phyloP scores from a whole-genome alignment of 208 protist genomes.

The Trypanosoma melophagium region DNA sequence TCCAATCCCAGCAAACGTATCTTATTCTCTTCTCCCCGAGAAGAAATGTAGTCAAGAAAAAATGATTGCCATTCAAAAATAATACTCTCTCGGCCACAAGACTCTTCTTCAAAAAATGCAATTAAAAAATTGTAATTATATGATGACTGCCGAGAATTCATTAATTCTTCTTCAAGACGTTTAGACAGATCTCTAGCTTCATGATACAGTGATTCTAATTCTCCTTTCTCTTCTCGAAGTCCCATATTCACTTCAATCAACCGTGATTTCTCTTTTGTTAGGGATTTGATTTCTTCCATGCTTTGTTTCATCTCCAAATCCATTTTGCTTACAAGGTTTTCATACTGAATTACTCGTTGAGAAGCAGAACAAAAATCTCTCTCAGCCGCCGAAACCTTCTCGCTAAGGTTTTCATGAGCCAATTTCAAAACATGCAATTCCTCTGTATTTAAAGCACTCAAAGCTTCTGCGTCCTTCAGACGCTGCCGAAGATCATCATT shows the following conservation, averaged over 20 bases:
- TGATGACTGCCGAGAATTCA: not conserved
- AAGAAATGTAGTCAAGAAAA: not conserved
- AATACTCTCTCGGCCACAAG: conserved; percentile 7
- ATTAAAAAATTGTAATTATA: not conserved
- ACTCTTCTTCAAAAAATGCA: conserved; percentile 16
- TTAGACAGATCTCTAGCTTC: conserved; percentile 25
- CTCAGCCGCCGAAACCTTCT: conserved; percentile 11
- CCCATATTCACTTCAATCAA: conserved; percentile 14
- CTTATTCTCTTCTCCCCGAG: not conserved
- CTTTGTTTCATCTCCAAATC: conserved; percentile 43
- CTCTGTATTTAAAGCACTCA: conserved; percentile 23
- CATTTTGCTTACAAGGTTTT: conserved; percentile 47
- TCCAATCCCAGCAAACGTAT: conserved; percentile 12
- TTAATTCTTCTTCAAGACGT: conserved; percentile 12
- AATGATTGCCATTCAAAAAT: not conserved
- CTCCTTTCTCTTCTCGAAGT: conserved; percentile 25
- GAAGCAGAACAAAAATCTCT: conserved; percentile 21
- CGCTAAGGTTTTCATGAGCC: conserved; percentile 18
- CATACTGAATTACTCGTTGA: conserved; percentile 40
- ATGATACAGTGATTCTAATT: conserved; percentile 25
- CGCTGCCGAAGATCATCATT: conserved; percentile 26
- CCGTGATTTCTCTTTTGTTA: conserved; percentile 7
- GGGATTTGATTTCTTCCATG: conserved; percentile 9
- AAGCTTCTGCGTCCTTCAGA: conserved; percentile 25
- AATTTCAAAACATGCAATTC: conserved; percentile 14